Conservation (phyloP, 352 stramenopile species). For the Phytophthora sansomeana region DNA sequence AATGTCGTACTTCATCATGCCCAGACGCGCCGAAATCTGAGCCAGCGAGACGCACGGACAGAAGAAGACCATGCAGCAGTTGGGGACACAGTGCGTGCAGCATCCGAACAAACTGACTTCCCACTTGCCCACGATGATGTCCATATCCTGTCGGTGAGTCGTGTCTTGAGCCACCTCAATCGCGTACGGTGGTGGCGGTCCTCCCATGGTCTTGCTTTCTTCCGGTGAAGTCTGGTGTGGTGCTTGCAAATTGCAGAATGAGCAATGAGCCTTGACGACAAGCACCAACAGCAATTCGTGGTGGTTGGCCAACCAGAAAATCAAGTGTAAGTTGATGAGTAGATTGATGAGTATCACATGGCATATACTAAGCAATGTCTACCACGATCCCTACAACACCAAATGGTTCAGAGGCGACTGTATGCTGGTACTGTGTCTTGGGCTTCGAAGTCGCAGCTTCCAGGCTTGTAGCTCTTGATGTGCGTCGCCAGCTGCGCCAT, state of each 20-base stretch:
- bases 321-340: too few relatives aligned
- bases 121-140: slow-evolving; percentile 18
- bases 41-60: slow-evolving; percentile 47
- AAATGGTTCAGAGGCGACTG: neutral
- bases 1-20: slow-evolving; percentile 32
- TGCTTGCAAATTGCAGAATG: too few relatives aligned
- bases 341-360: too few relatives aligned
- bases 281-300: too few relatives aligned
- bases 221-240: neutral
- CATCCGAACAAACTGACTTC: slow-evolving; percentile 31
- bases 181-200: slow-evolving; percentile 12
- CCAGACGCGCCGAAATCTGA: slow-evolving; percentile 47
- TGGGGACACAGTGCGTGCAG: slow-evolving; percentile 39
- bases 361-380: too few relatives aligned
- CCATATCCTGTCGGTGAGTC: too few relatives aligned
- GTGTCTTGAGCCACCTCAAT: slow-evolving; percentile 19
- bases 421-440: slow-evolving; percentile 48
- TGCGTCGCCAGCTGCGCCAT: slow-evolving; percentile 57
- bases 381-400: too few relatives aligned
- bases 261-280: neutral
- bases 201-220: too few relatives aligned
- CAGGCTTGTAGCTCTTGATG: slow-evolving; percentile 56
- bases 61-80: slow-evolving; percentile 36
- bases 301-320: neutral
- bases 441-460: slow-evolving; percentile 48